These are phyloP conservation scores for Trichoderma sp. DNA, from an alignment of 2,329 filamentous ascomycete species.

Conservation along the genomic window DNA sequence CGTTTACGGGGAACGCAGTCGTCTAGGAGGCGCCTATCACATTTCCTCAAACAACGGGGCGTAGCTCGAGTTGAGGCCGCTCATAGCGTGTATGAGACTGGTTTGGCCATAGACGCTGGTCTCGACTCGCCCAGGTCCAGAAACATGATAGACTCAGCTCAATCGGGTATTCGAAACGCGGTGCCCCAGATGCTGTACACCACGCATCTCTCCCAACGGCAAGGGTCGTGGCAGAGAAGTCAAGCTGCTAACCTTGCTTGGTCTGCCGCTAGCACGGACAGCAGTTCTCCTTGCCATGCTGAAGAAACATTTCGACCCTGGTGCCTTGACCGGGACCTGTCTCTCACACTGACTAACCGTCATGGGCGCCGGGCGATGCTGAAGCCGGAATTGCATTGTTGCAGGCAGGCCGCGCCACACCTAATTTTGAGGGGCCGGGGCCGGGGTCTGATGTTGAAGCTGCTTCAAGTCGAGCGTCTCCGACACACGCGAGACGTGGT, in stretches of 20 bases:
- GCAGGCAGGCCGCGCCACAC: conserved; percentile 19
- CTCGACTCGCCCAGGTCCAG: conserved; percentile 2
- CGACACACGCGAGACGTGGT: conserved; percentile 37
- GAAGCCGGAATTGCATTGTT: conserved; percentile 16
- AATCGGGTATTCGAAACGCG: conserved; percentile 4
- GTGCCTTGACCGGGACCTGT: not conserved
- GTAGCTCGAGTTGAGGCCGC: not conserved
- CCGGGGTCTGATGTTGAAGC: conserved; percentile 18
- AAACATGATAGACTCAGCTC: conserved; percentile 2
- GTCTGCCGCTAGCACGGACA: not conserved
- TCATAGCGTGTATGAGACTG: conserved; percentile 23
- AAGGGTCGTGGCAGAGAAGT: not conserved
- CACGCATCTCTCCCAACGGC: not conserved
- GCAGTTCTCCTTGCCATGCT: conserved; percentile 1
- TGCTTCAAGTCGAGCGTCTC: conserved; percentile 35
- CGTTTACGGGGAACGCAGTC: conserved; percentile 17
- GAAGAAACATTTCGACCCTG: not conserved
- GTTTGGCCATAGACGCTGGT: conserved; percentile 22
- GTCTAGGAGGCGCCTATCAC: conserved; percentile 17
- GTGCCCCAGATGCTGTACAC: conserved; percentile 3
- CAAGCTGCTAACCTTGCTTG: not conserved
- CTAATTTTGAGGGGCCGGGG: conserved; percentile 3
- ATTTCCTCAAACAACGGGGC: conserved; percentile 17
- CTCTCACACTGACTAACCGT: conserved; percentile 2
- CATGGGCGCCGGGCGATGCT: conserved; percentile 5